phyloP scores from a whole-genome alignment of 2,329 filamentous ascomycete species.

The Neopestalotiopsis sp. region DNA sequence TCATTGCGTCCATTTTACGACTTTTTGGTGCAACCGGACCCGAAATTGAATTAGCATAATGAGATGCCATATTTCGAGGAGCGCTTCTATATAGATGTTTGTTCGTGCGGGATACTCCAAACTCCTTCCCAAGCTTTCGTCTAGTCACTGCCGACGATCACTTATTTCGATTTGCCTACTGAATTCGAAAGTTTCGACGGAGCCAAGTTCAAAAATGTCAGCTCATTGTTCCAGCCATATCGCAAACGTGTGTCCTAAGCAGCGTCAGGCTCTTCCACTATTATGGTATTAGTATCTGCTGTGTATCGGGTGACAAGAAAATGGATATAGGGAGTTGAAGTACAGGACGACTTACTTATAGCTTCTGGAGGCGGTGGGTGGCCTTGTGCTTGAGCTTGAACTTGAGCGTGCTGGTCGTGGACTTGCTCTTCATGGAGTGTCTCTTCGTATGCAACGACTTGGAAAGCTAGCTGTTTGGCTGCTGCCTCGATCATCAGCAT shows the following conservation, averaged over 20 bases:
- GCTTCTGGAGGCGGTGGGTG: constrained; percentile 18
- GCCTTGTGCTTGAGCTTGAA: constrained; percentile 11
- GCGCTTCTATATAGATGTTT: too few relatives aligned
- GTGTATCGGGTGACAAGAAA: too few relatives aligned
- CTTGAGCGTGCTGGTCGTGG: constrained; percentile 28
- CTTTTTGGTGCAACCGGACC: neutral
- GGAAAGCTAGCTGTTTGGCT: constrained; percentile 59
- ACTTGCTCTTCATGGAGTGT: constrained; percentile 34
- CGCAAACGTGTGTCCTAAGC: neutral
- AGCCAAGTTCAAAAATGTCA: neutral
- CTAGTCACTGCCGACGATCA: too few relatives aligned
- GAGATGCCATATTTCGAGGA: too few relatives aligned
- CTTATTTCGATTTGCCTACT: too few relatives aligned
- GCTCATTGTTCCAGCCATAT: neutral
- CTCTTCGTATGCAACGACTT: constrained; percentile 57
- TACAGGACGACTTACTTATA: constrained; percentile 11
- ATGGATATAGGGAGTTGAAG: neutral
- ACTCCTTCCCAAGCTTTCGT: too few relatives aligned
- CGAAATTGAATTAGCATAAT: neutral
- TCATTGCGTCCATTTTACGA: neutral
- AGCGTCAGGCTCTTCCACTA: constrained; percentile 15
- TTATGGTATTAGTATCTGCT: neutral
- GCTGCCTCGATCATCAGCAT: constrained; percentile 58
- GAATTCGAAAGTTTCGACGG: too few relatives aligned
- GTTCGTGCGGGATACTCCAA: too few relatives aligned